Evolutionary conservation across 768 basidiomycete species (phyloP).

Genomic region (Podaxis carcinomalis): DNA sequence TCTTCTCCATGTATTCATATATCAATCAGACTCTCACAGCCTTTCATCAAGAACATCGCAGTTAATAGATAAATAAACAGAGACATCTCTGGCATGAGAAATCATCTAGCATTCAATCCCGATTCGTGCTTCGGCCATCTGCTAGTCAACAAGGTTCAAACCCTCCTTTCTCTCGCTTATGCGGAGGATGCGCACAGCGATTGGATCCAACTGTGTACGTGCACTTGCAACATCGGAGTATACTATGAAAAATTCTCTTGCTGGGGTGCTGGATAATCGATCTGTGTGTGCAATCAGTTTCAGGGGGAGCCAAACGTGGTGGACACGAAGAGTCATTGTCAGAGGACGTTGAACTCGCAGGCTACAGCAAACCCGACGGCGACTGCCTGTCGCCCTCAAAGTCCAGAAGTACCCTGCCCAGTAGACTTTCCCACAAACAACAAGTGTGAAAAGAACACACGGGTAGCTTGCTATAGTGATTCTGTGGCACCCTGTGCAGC

Average conservation of each 20-base stretch:
- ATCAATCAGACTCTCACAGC: neutral
- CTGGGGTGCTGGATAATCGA: too few relatives aligned
- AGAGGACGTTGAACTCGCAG: neutral
- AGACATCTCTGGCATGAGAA: constrained; percentile 5
- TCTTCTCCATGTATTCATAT: neutral
- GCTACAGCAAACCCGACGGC: too few relatives aligned
- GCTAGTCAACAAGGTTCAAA: neutral
- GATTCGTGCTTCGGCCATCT: neutral
- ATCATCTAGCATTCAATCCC: neutral
- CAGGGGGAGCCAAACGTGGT: too few relatives aligned
- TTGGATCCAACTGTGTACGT: neutral
- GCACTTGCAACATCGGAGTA: neutral
- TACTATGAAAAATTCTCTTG: neutral
- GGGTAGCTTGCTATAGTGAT: neutral
- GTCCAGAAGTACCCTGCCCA: too few relatives aligned
- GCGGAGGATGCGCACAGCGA: neutral
- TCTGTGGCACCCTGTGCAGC: neutral
- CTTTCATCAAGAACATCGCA: constrained; percentile 2
- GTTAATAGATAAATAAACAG: constrained; percentile 2
- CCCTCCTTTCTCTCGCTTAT: neutral
- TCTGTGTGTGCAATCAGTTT: too few relatives aligned
- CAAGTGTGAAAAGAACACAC: too few relatives aligned
- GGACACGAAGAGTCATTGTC: neutral
- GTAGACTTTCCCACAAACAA: too few relatives aligned
- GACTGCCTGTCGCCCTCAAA: too few relatives aligned